Conservation (phyloP, 2,329 filamentous ascomycete genomes). For the Fusarium scirpi region DNA sequence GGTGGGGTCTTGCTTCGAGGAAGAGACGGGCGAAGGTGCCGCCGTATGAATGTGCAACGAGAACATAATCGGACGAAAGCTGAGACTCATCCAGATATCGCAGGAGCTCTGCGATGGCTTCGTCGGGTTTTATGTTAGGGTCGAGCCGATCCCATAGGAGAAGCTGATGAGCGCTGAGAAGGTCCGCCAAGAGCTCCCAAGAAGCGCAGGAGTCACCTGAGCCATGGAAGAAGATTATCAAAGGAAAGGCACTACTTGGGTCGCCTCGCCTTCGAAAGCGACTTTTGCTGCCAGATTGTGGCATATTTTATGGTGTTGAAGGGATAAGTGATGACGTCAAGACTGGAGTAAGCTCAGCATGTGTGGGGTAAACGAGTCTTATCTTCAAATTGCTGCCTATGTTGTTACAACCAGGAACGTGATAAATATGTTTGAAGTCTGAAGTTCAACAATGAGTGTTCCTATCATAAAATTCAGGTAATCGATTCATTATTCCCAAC, state of each 20-base stretch:
- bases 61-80: neutral
- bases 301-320: neutral
- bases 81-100: neutral
- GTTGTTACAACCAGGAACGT: neutral
- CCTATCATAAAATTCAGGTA: too few species aligned
- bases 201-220: slow-evolving; percentile 39
- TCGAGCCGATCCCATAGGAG: slow-evolving; percentile 32
- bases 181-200: slow-evolving; percentile 20
- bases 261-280: neutral
- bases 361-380: neutral
- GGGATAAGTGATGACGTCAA: neutral
- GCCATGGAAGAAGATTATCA: slow-evolving; percentile 40
- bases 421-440: neutral
- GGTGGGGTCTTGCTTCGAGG: slow-evolving; percentile 19
- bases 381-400: neutral
- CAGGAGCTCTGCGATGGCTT: neutral
- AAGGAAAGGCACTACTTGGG: neutral
- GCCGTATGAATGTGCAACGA: slow-evolving; percentile 40
- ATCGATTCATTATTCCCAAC: too few species aligned
- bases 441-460: neutral
- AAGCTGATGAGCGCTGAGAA: slow-evolving; percentile 17
- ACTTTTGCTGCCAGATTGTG: neutral
- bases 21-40: slow-evolving; percentile 37
- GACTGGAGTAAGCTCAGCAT: neutral
- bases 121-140: slow-evolving; percentile 3